A percentile compares a stretch with the other conserved stretches of the same genome.
These are phyloP conservation scores for Zymoseptoria tritici DNA, from an alignment of 2,329 filamentous ascomycete genomes.

Conservation along the genomic window DNA sequence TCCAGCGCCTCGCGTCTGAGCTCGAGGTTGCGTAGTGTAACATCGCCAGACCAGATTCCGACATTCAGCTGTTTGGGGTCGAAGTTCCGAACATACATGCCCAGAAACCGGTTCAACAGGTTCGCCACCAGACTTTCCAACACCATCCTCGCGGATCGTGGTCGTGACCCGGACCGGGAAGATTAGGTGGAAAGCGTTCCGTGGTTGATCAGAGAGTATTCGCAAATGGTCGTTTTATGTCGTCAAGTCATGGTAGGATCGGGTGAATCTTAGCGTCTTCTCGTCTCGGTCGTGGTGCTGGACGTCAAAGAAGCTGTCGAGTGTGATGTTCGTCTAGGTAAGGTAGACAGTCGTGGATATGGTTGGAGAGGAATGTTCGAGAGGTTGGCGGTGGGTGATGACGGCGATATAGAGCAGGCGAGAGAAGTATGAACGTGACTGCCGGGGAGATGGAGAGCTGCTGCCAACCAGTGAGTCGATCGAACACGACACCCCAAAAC, in stretches of 20 bases:
- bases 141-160: conserved; percentile 57
- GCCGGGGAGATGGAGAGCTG: neutral
- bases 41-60: conserved; percentile 97
- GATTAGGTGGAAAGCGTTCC: neutral
- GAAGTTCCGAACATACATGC: conserved; percentile 99
- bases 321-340: neutral
- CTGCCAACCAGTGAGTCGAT: neutral
- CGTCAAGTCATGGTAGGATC: neutral
- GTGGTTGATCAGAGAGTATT: neutral
- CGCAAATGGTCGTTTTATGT: neutral
- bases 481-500: neutral
- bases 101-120: conserved; percentile 96
- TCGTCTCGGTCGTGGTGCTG: neutral
- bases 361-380: neutral
- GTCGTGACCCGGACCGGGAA: conserved; percentile 68
- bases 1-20: conserved; percentile 91
- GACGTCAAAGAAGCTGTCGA: neutral
- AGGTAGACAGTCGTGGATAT: neutral
- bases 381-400: neutral
- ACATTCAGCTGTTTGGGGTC: conserved; percentile 96
- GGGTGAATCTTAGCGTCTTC: neutral
- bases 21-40: conserved; percentile 88
- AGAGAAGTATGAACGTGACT: neutral
- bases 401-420: neutral
- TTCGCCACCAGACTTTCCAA: conserved; percentile 94